A percentile compares a stretch with the other conserved stretches of the same genome.
Evolutionary conservation across 2,329 filamentous ascomycete genomes (phyloP).

Genomic region (Eutypa lata): DNA sequence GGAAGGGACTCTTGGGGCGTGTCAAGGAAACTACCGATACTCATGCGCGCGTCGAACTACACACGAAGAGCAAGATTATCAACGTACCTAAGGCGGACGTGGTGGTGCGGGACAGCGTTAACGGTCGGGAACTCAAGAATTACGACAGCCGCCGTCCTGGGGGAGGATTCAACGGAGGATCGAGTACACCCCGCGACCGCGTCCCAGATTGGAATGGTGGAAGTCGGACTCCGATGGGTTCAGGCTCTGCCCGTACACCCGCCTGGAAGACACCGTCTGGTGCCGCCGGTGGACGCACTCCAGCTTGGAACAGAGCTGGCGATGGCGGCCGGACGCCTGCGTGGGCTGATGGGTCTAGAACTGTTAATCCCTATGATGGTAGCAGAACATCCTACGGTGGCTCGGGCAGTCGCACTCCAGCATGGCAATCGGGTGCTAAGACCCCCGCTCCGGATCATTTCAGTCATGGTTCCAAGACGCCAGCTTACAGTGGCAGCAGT

Average conservation of each 20-base stretch:
- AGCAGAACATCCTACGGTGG: constrained; percentile 79
- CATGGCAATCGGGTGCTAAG: constrained; percentile 75
- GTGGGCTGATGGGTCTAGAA: constrained; percentile 66
- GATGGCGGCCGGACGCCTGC: constrained; percentile 64
- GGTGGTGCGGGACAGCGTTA: constrained; percentile 81
- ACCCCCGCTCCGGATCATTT: constrained; percentile 66
- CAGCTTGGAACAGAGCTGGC: constrained; percentile 57
- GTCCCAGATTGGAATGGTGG: constrained; percentile 60
- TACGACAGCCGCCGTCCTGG: constrained; percentile 47
- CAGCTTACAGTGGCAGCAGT: constrained; percentile 51
- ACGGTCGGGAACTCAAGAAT: constrained; percentile 75
- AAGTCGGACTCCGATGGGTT: constrained; percentile 65
- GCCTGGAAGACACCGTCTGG: constrained; percentile 68
- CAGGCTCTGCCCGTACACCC: constrained; percentile 66
- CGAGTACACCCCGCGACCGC: constrained; percentile 41
- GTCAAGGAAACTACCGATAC: constrained; percentile 91
- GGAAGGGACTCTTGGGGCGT: constrained; percentile 91
- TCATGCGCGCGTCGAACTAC: constrained; percentile 84
- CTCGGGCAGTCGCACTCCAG: constrained; percentile 66
- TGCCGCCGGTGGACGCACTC: constrained; percentile 54
- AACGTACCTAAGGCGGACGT: constrained; percentile 78
- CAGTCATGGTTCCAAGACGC: constrained; percentile 65
- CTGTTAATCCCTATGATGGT: constrained; percentile 69
- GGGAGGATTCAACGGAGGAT: constrained; percentile 42
- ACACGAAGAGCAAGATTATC: constrained; percentile 90